phyloP scores from a whole-genome alignment of 1,284 basidiomycete genomes.

The Ustilago bromivora region DNA sequence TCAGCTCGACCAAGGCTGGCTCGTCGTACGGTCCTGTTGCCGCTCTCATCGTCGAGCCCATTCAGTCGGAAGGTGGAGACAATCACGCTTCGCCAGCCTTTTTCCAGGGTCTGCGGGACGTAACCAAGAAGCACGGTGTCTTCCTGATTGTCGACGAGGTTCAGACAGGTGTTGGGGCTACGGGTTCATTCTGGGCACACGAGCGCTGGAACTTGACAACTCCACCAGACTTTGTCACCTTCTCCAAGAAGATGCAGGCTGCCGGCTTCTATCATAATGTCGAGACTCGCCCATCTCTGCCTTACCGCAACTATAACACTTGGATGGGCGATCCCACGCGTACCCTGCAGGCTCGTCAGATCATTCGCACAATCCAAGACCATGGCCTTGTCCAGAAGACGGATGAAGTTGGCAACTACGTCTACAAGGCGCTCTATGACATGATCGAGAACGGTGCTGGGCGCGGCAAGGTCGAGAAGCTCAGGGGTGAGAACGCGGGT shows the following conservation, averaged over 20 bases:
- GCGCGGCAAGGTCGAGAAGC: conserved; percentile 66
- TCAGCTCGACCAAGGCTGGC: conserved; percentile 66
- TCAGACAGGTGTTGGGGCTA: conserved; percentile 74
- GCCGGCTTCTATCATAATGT: conserved; percentile 73
- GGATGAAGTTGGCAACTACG: conserved; percentile 68
- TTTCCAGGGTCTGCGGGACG: conserved; percentile 72
- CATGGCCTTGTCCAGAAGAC: conserved; percentile 71
- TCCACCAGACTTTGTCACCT: conserved; percentile 74
- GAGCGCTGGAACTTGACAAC: conserved; percentile 73
- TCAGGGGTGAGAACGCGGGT: conserved; percentile 72
- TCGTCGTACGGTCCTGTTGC: conserved; percentile 71
- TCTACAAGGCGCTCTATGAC: conserved; percentile 67
- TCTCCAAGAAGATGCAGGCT: conserved; percentile 71
- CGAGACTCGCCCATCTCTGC: conserved; percentile 72
- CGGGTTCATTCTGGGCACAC: conserved; percentile 75
- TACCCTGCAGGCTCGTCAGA: conserved; percentile 73
- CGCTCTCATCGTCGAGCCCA: conserved; percentile 74
- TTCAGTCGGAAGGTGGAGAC: conserved; percentile 75
- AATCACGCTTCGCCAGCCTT: conserved; percentile 73
- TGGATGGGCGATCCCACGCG: conserved; percentile 73
- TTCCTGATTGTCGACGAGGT: conserved; percentile 74
- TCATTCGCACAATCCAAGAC: conserved; percentile 72
- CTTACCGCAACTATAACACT: conserved; percentile 72
- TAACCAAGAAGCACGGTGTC: conserved; percentile 71
- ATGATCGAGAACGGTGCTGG: conserved; percentile 58